Conservation (phyloP, 768 basidiomycete species). For the Suillus alpinus region DNA sequence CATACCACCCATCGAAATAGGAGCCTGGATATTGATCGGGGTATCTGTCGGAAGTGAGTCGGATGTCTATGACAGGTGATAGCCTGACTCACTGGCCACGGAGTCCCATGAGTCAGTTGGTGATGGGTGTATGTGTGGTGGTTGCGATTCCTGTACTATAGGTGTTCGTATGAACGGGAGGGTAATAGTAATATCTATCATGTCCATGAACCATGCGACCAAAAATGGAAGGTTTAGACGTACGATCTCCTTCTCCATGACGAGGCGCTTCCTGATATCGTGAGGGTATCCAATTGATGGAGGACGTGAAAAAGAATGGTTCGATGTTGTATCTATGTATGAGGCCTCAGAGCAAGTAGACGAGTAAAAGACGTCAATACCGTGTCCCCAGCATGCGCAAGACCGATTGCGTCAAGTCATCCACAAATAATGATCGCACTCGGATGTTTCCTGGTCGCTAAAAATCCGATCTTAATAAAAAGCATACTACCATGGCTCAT, state of each 20-base stretch:
- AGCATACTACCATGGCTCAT: background rate
- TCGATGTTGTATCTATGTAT: conserved; percentile 29
- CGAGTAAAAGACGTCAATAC: conserved; percentile 10
- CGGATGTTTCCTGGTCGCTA: conserved; percentile 16
- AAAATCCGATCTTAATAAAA: background rate
- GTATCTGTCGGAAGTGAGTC: background rate
- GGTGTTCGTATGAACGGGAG: background rate
- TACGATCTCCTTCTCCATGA: conserved; percentile 29
- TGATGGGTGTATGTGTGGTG: no score
- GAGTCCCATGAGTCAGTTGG: no score
- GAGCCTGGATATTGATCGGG: background rate
- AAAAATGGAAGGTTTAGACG: conserved; percentile 10
- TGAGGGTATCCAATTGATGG: conserved; percentile 30
- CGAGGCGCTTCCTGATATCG: conserved; percentile 28
- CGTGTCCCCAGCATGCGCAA: conserved; percentile 31
- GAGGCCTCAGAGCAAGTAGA: background rate
- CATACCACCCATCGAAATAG: background rate
- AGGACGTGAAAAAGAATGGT: conserved; percentile 34
- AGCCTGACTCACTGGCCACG: no score
- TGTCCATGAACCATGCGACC: conserved; percentile 2
- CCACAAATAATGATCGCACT: conserved; percentile 26
- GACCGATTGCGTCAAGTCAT: conserved; percentile 24
- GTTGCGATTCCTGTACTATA: background rate
- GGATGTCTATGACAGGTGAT: background rate
- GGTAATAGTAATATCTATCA: conserved; percentile 3